phyloP scores from a whole-genome alignment of 1,284 basidiomycete species.

The Cryptococcus amylolentus region DNA sequence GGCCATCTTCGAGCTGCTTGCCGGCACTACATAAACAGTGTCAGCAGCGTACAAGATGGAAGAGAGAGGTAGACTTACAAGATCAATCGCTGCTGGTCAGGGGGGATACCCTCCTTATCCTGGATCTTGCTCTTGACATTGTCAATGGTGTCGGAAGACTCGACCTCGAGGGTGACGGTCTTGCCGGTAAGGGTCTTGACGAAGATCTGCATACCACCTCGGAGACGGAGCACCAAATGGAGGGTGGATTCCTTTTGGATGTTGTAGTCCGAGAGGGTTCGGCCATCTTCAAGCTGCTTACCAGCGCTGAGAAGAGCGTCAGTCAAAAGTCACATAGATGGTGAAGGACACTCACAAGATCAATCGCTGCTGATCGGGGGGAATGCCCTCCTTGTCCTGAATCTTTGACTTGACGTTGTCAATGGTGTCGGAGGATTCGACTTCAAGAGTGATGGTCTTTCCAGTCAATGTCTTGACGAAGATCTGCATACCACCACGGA shows the following conservation, averaged over 20 bases:
- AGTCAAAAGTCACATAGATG: conserved; percentile 64
- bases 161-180: conserved; percentile 56
- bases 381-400: conserved; percentile 62
- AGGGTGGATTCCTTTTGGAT: conserved; percentile 45
- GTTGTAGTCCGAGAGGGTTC: conserved; percentile 55
- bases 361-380: conserved; percentile 72
- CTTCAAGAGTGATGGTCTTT: conserved; percentile 64
- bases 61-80: conserved; percentile 4
- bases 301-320: conserved; percentile 53
- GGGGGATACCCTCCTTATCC: conserved; percentile 61
- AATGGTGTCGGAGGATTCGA: conserved; percentile 84
- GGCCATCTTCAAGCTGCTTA: conserved; percentile 91
- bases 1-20: conserved; percentile 91
- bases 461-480: conserved; percentile 51
- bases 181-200: conserved; percentile 52
- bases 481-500: conserved; percentile 85
- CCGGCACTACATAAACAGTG: conserved; percentile 56
- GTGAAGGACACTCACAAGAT: conserved; percentile 68
- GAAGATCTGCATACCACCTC: conserved; percentile 73
- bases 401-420: conserved; percentile 64
- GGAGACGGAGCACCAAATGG: conserved; percentile 51
- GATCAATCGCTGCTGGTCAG: conserved; percentile 65
- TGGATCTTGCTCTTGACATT: conserved; percentile 57
- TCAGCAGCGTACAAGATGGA: conserved; percentile 77
- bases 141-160: conserved; percentile 77